Evolutionary conservation across 2,329 filamentous ascomycete species (phyloP), one percentile per base, ranked within the genome.

Genomic region (Fusarium praegraminearum): DNA sequence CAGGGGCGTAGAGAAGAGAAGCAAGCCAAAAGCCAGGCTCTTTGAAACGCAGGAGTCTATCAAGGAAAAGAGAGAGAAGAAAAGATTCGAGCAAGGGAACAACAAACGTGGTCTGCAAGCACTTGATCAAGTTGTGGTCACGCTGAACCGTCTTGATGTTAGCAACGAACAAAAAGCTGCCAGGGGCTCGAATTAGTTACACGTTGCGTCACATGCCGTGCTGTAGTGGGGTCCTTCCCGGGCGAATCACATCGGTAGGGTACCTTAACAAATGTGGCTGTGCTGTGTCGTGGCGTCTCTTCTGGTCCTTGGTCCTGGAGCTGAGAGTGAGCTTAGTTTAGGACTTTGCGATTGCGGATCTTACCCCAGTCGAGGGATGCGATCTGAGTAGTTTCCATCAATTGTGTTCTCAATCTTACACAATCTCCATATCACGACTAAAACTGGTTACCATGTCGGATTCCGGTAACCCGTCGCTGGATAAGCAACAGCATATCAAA

Each of bases 401-500:
- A 32, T 46, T 30, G 5, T 15, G 32, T 33, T 12, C 24, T 44
- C 22, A 36, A 20, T 9, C 16, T 9, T 32, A 22, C 53, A 36
- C 15, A 18, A 13, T 24, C 18, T 28, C 18, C 2, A 2, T 1
- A 7, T 36, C 12, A 9, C 2, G 7, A 10, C 2, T 20, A 6
- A 22, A 22, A 10, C 32, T 6, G 12, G 8, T n/a, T 33, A 18
- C 10, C 30, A 75, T 75, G 73, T 57, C 71, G 24, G 58, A 68
- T 15, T 51, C 65, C 18, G 30, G 45, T 26, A 71, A 71, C 11
- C 75, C 79, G 5, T 72, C 77, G 26, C 80, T 92, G 66, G 83
- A 91, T 76, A 88, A 85, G 61, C 83, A 87, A 49, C 87, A 85
- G 60, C 96, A 99, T 79, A 84, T 96, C 77, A 93, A 91, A 77